Evolutionary conservation across 1,139 yeast genomes (phyloP).

Genomic region (Diutina mesorugosa): DNA sequence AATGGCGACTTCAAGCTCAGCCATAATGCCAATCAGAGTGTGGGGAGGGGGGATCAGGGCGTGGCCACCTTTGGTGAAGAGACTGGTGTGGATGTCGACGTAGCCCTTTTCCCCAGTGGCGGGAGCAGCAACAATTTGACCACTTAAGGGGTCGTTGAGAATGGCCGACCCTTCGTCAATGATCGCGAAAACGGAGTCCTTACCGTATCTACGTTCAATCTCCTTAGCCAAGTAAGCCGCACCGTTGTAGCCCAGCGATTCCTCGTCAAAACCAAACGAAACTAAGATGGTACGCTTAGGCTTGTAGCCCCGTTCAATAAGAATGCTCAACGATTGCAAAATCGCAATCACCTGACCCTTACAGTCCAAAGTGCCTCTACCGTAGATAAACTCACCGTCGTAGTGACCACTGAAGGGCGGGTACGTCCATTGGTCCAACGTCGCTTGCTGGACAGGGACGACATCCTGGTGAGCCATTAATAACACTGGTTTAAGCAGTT

Average conservation of each 20-base stretch:
- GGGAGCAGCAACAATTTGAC: conserved; percentile 6
- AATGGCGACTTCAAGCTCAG: conserved; percentile 3
- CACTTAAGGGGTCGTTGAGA: not conserved
- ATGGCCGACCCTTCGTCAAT: conserved; percentile 5
- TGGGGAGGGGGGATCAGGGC: conserved; percentile 4
- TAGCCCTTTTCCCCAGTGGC: conserved; percentile 8
- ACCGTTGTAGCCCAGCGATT: conserved; percentile 6
- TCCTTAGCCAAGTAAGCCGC: conserved; percentile 5
- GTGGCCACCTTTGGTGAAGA: conserved; percentile 3
- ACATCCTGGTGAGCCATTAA: conserved; percentile 1
- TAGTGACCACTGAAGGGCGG: conserved; percentile 2
- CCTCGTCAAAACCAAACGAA: conserved; percentile 9
- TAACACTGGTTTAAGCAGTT: not conserved
- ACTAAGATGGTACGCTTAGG: conserved; percentile 6
- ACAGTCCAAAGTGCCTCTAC: conserved; percentile 8
- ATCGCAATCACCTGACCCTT: conserved; percentile 7
- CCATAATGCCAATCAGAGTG: conserved; percentile 3
- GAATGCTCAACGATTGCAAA: conserved; percentile 7
- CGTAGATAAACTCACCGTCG: conserved; percentile 7
- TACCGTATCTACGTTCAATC: conserved; percentile 5
- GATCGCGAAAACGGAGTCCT: conserved; percentile 7
- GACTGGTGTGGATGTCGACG: conserved; percentile 5
- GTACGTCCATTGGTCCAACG: not conserved
- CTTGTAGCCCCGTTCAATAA: conserved; percentile 4
- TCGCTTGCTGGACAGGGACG: not conserved